A percentile compares a stretch with the other conserved stretches of the same genome.
Conservation (phyloP, 2,329 filamentous ascomycete species). For the Ceratocystis cacaofunesta region DNA sequence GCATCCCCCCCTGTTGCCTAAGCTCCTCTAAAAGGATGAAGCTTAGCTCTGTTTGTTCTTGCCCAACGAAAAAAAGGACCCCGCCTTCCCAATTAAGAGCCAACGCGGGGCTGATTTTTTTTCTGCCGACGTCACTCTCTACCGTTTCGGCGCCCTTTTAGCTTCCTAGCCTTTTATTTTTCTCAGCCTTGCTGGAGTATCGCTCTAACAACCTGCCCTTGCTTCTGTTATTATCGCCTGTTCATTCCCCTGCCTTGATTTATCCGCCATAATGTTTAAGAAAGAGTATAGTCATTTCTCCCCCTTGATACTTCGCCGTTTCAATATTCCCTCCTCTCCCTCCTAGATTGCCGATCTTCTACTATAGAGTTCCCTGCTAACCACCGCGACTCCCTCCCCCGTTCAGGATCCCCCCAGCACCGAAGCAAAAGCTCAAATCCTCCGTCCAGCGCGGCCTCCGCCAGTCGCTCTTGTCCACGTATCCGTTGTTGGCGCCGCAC, state of each 20-base stretch:
- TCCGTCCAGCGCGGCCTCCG: constrained; percentile 81
- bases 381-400: not conserved
- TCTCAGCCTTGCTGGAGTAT: not conserved
- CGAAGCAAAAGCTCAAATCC: constrained; percentile 94
- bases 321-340: not conserved
- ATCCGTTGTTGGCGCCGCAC: constrained; percentile 70
- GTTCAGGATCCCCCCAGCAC: constrained; percentile 53
- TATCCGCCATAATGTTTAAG: constrained; percentile 60
- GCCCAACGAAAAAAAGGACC: constrained; percentile 1
- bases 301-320: not conserved
- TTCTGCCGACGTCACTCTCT: constrained; percentile 12
- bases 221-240: not conserved
- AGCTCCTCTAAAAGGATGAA: not conserved
- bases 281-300: constrained; percentile 53
- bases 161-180: not conserved
- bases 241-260: not conserved
- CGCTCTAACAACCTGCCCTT: not conserved
- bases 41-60: not conserved
- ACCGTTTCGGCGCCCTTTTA: not conserved
- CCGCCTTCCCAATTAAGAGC: constrained; percentile 14
- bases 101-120: constrained; percentile 15
- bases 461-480: constrained; percentile 65
- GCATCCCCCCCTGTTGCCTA: not conserved
- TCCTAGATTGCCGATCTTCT: not conserved
- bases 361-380: not conserved